Evolutionary conservation across 176 grass and related monocot species (phyloP).

Genomic region (Triticum monococcum): DNA sequence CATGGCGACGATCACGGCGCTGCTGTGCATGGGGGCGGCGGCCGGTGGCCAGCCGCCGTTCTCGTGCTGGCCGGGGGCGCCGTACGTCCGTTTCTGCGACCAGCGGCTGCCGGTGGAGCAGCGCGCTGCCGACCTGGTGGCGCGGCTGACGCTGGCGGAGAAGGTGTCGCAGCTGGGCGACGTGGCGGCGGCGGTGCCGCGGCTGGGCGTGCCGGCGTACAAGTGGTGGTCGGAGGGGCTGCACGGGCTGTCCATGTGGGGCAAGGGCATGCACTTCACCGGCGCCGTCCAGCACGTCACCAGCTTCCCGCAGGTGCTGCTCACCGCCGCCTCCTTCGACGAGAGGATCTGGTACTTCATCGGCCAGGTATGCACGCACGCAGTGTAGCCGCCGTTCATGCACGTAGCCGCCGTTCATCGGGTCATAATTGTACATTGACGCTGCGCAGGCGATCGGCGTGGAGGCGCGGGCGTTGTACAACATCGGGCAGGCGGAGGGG

Average conservation of each 20-base stretch:
- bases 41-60: neutral
- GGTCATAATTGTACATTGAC: no score
- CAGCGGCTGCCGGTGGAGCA: neutral
- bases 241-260: neutral
- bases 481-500: slow-evolving; percentile 63
- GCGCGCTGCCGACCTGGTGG: neutral
- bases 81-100: neutral
- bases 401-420: neutral
- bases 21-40: neutral
- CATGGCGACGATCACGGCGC: neutral
- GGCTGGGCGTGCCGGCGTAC: slow-evolving; percentile 2
- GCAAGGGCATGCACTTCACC: neutral
- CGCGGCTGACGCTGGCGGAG: slow-evolving; percentile 11
- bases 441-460: neutral
- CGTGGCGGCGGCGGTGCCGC: neutral
- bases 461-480: slow-evolving; percentile 41
- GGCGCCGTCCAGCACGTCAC: neutral
- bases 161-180: slow-evolving; percentile 8
- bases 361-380: neutral
- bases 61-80: neutral
- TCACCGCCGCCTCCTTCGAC: slow-evolving; percentile 9
- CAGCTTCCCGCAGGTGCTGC: slow-evolving; percentile 17
- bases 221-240: slow-evolving; percentile 15
- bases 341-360: neutral
- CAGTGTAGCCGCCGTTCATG: neutral